Base-by-base conservation (phyloP, 495 filamentous ascomycete genomes). In the Cercophora newfieldiana region DNA sequence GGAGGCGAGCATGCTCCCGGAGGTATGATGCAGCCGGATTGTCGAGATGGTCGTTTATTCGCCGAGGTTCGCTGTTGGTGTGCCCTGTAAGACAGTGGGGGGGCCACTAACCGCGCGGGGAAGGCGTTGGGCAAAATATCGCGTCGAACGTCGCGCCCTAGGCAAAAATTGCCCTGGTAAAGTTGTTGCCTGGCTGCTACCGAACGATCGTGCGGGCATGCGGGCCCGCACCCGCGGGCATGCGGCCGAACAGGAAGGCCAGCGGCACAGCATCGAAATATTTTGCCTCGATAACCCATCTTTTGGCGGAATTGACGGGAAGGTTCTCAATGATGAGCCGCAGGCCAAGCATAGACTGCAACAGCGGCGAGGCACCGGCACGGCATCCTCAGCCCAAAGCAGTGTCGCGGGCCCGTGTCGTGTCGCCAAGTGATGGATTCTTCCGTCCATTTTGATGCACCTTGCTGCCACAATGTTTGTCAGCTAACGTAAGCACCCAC, bases 151-250 rank as follows among this genome's bases (percentile, higher is more conserved):
- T 26, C 2, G 50, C 5, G 7, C n/a, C 19, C 10, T 53, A 8
- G 50, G n/a, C 50, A 22, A 8, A 7, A 7, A 24, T 2, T 7
- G n/a, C 50, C 50, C 50, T 53, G 50, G 50, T 53, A 53, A 53
- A 53, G 50, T 53, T 26, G 50, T 53, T 53, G 50, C 50, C 50
- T 53, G 50, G 50, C 50, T 22, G 50, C 21, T 53, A 24, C 50
- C 50, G 50, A 24, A 19, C 10, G 50, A 26, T 53, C 21, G 50
- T 53, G 50, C 50, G 50, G 50, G 14, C 50, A 53, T 53, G 50
- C 50, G 50, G 37, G 37, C 4, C 37, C 37, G 3, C 12, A 5
- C 16, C 16, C 22, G 50, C 50, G 50, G 50, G 22, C 50, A 22
- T 53, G 50, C 50, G 50, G 50, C 50, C 50, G 50, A 22, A 22